Evolutionary conservation across 306 rosid genomes (phyloP), one percentile per base, ranked within the genome.

Genomic region (Trifolium dubium): DNA sequence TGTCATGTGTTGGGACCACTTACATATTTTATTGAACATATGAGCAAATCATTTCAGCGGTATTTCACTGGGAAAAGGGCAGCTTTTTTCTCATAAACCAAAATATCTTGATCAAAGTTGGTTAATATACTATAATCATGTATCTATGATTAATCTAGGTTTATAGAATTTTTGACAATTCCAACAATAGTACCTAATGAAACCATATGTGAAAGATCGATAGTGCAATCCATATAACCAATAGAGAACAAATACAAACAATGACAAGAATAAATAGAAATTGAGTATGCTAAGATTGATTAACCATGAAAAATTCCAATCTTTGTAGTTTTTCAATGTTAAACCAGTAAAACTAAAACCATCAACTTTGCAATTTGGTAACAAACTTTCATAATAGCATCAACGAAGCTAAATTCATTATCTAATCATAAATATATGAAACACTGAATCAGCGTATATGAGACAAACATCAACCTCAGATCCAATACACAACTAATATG

Each of bases 381-480:
- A 31, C 53, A 76, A 53, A 46, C 49, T 73, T 17, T 32, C 6
- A n/a, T 28, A 81, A n/a, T 28, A 81, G 77, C 72, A 75, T 85
- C 69, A 73, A 56, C 53, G 65, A 46, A 41, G 75, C 69, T 65
- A 15, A 64, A 79, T 50, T 43, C 83, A 71, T 80, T 69, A 74
- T 78, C 81, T 75, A 67, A 74, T 61, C 76, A 83, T 51, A 71
- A 54, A 55, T 41, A 55, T 41, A 50, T 18, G 58, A 65, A 75
- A 50, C 8, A 67, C 69, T 41, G 80, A 68, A 77, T 70, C 14
- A 63, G 73, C 35, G 64, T 37, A 74, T 56, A 67, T 28, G 59
- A 70, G 67, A 67, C 75, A 44, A 64, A 67, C 14, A 61, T 41
- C 69, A 53, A 75, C 53, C 75, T 39, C 71, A 73, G 66, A 54